Evolutionary conservation across 2,329 filamentous ascomycete species (phyloP), one percentile per base, ranked within the genome.

Genomic region (Botrytis fragariae): DNA sequence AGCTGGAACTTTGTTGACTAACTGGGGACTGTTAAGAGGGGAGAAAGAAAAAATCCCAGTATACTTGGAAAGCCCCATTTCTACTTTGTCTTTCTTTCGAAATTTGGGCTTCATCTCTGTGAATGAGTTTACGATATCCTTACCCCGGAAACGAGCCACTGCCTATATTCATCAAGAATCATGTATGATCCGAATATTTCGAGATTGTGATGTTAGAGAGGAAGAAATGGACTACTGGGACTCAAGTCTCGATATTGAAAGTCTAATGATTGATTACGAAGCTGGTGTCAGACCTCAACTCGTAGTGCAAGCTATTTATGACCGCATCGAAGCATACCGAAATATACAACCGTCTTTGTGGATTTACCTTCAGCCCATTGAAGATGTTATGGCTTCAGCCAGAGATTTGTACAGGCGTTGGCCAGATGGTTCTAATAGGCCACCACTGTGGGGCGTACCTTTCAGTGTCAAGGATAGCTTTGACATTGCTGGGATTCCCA

Each of bases 391-490:
- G 9, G 78, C 80, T 57, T 82, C 82, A 8, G 85, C 85, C 7
- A 80, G 82, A 68, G 79, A 81, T 14, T 80, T 88, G 2, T 77
- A 80, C n/a, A 78, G 78, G 25, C 82, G 80, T 32, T 87, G 84
- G 77, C 79, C 81, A 63, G 78, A 83, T 72, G 51, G 65, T 12
- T 81, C 80, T 39, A 78, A 83, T 4, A 84, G 85, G 68, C 86
- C 86, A 20, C 84, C 84, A 14, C 79, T 87, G 5, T 87, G 85
- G 76, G 86, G 86, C 54, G 78, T 87, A 6, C 85, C 85, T 1
- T 87, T 87, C 74, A 84, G 82, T 25, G 82, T 86, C 69, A 86
- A 87, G 77, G 85, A 87, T 75, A 85, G 81, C 65, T 85, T 87
- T 70, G 83, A 87, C 75, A 79, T 87, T 71, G 82, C 83, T 10